Percentiles rank a stretch among this genome's conserved stretches.
Evolutionary conservation across 768 basidiomycete species (phyloP).

Genomic region (Psilocybe cyanescens): DNA sequence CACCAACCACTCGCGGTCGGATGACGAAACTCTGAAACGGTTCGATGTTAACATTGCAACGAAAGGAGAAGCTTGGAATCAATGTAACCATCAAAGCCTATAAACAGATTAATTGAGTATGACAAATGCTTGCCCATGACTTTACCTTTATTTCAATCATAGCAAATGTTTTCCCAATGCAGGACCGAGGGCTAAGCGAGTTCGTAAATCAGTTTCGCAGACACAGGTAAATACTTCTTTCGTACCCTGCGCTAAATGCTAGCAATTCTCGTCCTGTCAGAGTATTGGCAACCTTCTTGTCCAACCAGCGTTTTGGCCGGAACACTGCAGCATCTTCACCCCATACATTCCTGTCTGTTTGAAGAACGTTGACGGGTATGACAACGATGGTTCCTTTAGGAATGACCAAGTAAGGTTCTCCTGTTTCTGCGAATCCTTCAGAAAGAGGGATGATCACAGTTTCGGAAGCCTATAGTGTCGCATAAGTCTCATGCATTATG

Average conservation of each 20-base stretch:
- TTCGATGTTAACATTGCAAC: constrained; percentile 55
- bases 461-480: constrained; percentile 45
- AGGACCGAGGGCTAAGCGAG: constrained; percentile 54
- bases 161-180: constrained; percentile 64
- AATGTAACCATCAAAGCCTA: constrained; percentile 51
- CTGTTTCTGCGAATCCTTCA: constrained; percentile 49
- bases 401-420: constrained; percentile 46
- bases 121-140: background rate
- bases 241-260: constrained; percentile 64
- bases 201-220: constrained; percentile 15
- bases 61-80: constrained; percentile 57
- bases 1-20: constrained; percentile 57
- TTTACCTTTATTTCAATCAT: constrained; percentile 62
- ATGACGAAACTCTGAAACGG: constrained; percentile 70
- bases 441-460: constrained; percentile 60
- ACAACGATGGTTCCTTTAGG: constrained; percentile 59
- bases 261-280: constrained; percentile 48
- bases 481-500: background rate
- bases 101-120: background rate
- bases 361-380: constrained; percentile 62
- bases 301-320: constrained; percentile 67
- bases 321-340: constrained; percentile 61
- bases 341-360: constrained; percentile 57
- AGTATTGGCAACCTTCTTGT: constrained; percentile 29
- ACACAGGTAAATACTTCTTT: background rate